Evolutionary conservation across 2,329 filamentous ascomycete genomes (phyloP), one percentile per base, ranked within the genome.

Genomic region (Fusarium sp.): DNA sequence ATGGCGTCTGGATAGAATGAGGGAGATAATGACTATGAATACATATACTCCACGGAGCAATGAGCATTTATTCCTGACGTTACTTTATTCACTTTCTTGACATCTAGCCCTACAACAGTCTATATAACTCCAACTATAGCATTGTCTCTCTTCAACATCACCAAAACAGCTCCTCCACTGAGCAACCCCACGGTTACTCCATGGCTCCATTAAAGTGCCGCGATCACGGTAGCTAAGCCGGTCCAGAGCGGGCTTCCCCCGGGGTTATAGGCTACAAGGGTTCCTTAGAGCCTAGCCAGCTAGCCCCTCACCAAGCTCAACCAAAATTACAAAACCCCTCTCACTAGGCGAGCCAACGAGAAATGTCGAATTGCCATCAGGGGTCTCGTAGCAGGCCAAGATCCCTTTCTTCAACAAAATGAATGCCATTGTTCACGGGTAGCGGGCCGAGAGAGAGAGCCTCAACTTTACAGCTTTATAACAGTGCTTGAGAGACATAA

Each of bases 261-360:
- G 73, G 67, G 56, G 64, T 42, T 62, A 29, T 49, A 45, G 42
- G 55, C 39, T 42, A 48, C 52, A 39, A 58, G 58, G 61, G 35
- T 58, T 19, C 21, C 12, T 42, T 25, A 46, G 11, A 41, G 31
- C 33, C 29, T 48, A 16, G 56, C 56, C 65, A 25, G 33, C 29
- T 48, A 16, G 56, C 56, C 65, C 49, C 69, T 69, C 29, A 49
- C 55, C 46, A 49, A 49, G n/a, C 59, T 66, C 69, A 72, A 72
- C 69, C 65, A 72, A 58, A 72, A 42, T 35, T n/a, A 25, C 46
- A 65, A 65, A 33, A 35, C 51, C 52, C 60, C 57, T 55, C 63
- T 44, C 51, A 41, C 46, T 52, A 63, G 63, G 63, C 46, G 54
- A 71, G 56, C 74, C 74, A 76, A 76, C 74, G 74, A 76, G 70